phyloP scores from a whole-genome alignment of 2,329 filamentous ascomycete genomes.

The Calycina herbarum region DNA sequence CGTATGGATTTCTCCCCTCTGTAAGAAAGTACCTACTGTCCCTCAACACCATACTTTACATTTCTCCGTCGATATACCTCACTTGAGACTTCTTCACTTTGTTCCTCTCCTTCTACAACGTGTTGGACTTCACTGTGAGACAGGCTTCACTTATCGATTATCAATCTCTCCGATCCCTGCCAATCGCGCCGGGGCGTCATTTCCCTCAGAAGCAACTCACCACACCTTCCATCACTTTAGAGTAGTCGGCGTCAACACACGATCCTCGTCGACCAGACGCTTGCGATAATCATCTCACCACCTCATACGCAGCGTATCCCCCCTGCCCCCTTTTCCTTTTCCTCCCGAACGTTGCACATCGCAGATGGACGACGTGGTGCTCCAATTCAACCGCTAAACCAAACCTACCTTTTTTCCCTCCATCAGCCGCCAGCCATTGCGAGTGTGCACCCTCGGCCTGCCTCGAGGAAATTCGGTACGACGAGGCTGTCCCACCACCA shows the following conservation, averaged over 20 bases:
- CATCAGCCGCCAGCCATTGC: slow-evolving; percentile 7
- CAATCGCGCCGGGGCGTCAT: slow-evolving; percentile 9
- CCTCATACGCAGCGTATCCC: not conserved
- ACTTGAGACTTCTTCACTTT: not conserved
- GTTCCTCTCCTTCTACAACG: not conserved
- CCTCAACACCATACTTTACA: no score
- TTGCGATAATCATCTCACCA: not conserved
- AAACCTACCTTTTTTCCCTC: not conserved
- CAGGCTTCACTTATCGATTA: slow-evolving; percentile 9
- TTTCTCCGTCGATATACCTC: no score
- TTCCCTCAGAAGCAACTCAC: slow-evolving; percentile 3
- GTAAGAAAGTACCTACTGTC: no score
- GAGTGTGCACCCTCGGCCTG: slow-evolving; percentile 6
- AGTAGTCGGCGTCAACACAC: not conserved
- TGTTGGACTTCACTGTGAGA: not conserved
- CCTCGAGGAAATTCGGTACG: slow-evolving; percentile 14
- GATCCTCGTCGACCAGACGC: slow-evolving; percentile 2
- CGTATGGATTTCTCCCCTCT: not conserved
- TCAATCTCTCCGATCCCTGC: slow-evolving; percentile 7
- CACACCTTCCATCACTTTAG: not conserved
- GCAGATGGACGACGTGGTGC: slow-evolving; percentile 1
- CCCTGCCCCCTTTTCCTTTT: slow-evolving; percentile 5
- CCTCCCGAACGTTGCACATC: slow-evolving; percentile 15
- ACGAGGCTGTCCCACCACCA: slow-evolving; percentile 23
- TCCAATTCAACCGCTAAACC: slow-evolving; percentile 13